phyloP scores from a whole-genome alignment of 73 alveolate species.

The Paramecium tetraurelia region DNA sequence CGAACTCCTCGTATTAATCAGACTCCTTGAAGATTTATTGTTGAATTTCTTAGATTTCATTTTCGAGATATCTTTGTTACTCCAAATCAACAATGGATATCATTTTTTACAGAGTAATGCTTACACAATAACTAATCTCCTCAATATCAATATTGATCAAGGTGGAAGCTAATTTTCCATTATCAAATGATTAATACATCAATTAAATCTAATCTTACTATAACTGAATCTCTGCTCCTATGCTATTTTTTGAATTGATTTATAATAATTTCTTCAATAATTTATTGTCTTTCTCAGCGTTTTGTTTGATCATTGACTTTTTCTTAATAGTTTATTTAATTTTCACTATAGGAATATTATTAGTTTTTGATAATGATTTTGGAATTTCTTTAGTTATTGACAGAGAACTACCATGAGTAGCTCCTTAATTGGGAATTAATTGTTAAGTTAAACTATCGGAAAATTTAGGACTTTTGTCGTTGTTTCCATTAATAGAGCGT shows the following conservation, averaged over 20 bases:
- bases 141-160: conserved; percentile 69
- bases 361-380: background rate
- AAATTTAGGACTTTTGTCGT: background rate
- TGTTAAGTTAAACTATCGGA: background rate
- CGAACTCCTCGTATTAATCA: background rate
- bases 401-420: background rate
- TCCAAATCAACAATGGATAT: background rate
- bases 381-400: background rate
- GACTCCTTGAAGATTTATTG: background rate
- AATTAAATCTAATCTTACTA: conserved; percentile 14
- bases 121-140: conserved; percentile 66
- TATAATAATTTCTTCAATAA: background rate
- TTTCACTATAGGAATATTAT: background rate
- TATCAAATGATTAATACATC: conserved; percentile 65
- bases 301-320: background rate
- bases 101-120: conserved; percentile 50
- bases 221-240: background rate
- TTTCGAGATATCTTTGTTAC: background rate
- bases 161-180: conserved; percentile 64
- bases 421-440: background rate
- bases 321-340: background rate
- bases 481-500: background rate
- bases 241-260: background rate
- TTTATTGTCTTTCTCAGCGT: background rate
- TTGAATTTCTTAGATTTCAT: background rate